phyloP scores from a whole-genome alignment of 495 filamentous ascomycete genomes.

The Penicillium pulvis region DNA sequence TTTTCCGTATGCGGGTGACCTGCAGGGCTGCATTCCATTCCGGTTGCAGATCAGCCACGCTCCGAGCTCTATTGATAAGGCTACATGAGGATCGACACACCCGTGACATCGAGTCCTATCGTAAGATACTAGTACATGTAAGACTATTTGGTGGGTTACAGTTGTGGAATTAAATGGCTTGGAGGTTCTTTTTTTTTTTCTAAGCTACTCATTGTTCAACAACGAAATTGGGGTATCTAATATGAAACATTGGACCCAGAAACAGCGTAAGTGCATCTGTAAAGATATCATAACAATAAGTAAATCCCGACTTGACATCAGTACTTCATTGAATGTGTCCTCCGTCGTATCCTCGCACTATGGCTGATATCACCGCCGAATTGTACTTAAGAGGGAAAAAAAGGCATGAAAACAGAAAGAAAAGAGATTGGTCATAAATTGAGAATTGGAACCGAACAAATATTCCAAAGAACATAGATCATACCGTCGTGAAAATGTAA shows the following conservation, averaged over 20 bases:
- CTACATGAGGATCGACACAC: too few species aligned
- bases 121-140: too few species aligned
- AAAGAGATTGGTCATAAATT: not conserved
- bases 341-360: not conserved
- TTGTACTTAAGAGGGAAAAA: not conserved
- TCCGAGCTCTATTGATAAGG: not conserved
- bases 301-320: not conserved
- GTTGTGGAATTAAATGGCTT: not conserved
- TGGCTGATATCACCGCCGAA: not conserved
- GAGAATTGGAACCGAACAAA: not conserved
- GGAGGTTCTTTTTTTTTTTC: not conserved
- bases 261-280: not conserved
- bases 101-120: too few species aligned
- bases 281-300: too few species aligned
- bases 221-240: not conserved
- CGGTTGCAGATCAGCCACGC: constrained; percentile 5
- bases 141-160: not conserved
- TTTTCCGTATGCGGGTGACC: constrained; percentile 3
- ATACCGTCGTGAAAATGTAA: not conserved
- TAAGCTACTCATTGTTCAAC: not conserved
- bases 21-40: constrained; percentile 9
- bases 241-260: not conserved
- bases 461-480: not conserved
- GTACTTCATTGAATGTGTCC: not conserved
- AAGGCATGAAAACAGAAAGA: not conserved